A percentile compares a stretch with the other conserved stretches of the same genome.
Conservation (phyloP, 495 filamentous ascomycete genomes). For the Daldinia vernicosa region DNA sequence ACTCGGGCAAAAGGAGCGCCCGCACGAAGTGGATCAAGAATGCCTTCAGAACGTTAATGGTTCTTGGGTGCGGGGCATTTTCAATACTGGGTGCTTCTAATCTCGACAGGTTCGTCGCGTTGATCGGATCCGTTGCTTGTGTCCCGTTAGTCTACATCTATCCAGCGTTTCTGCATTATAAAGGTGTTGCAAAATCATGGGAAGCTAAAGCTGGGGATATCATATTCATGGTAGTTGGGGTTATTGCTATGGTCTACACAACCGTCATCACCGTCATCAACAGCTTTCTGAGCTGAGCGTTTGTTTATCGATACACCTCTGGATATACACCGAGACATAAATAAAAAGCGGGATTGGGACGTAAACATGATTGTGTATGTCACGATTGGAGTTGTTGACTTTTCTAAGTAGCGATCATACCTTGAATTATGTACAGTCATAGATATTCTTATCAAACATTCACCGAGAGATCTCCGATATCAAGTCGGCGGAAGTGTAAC, state of each 20-base stretch:
- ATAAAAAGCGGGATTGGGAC: conserved; percentile 10
- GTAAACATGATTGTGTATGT: conserved; percentile 3
- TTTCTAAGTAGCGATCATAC: not conserved
- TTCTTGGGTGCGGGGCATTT: conserved; percentile 60
- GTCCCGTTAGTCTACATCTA: conserved; percentile 96
- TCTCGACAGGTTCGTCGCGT: conserved; percentile 70
- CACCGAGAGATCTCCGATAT: not conserved
- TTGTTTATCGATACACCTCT: not conserved
- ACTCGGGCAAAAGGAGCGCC: conserved; percentile 63
- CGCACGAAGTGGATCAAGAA: conserved; percentile 75
- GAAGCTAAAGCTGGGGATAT: conserved; percentile 62
- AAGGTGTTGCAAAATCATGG: conserved; percentile 61
- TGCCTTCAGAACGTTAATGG: conserved; percentile 59
- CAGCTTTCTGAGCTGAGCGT: conserved; percentile 48
- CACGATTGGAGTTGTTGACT: conserved; percentile 10
- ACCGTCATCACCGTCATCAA: conserved; percentile 63
- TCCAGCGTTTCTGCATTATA: conserved; percentile 72
- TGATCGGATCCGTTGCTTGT: conserved; percentile 70
- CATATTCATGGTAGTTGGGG: conserved; percentile 63
- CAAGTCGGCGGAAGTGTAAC: not conserved
- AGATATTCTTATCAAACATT: not conserved
- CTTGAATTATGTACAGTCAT: not conserved
- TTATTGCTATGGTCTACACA: conserved; percentile 69
- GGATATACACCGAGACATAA: not conserved
- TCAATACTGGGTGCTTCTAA: conserved; percentile 65